Base-by-base conservation (phyloP, 2,329 filamentous ascomycete species). In the Fusarium compactum region DNA sequence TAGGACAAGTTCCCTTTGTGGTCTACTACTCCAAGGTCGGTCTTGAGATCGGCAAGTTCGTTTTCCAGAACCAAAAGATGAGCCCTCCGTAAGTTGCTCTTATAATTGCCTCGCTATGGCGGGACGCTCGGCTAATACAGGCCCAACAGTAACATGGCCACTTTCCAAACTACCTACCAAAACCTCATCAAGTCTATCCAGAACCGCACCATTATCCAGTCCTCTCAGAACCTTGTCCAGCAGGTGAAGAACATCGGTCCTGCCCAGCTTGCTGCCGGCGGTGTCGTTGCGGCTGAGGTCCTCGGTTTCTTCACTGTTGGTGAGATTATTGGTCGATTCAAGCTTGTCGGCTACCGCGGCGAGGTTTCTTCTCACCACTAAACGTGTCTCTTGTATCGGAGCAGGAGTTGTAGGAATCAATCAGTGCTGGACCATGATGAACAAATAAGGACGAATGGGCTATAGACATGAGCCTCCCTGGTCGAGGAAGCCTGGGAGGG, bases 291-390 rank as follows among this genome's bases (percentile, higher is more conserved):
- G 50, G 95, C 95, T 60, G 95, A 99, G 85, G 88, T 94, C 53
- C 84, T 99, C 74, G 96, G 96, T 67, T 99, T 99, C 89, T 99
- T 98, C 88, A 97, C 95, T 67, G 89, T 98, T 58, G 96, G 96
- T 72, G 95, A 98, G 88, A 98, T 99, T 82, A 90, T 99, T 77
- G 96, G 96, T 77, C 89, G 95, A 78, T 90, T 96, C 85, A 98
- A 99, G 92, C 82, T 99, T 76, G 87, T 99, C 76, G 96, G 96
- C 72, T 99, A 99, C 88, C 89, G 88, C 82, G 92, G 92, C 79
- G 89, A 92, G 80, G 79, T 81, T 69, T 86, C 86, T 75, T 84
- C 85, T 71, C 87, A 90, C 81, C 89, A 89, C 82, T 89, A 85
- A 84, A 75, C 54, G 54, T 40, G 20, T 60, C 62, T 61, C 46